A percentile compares a stretch with the other conserved stretches of the same genome.
These are phyloP conservation scores for Tardiomyces digboiensis DNA, from an alignment of 1,139 yeast genomes.

Conservation along the genomic window DNA sequence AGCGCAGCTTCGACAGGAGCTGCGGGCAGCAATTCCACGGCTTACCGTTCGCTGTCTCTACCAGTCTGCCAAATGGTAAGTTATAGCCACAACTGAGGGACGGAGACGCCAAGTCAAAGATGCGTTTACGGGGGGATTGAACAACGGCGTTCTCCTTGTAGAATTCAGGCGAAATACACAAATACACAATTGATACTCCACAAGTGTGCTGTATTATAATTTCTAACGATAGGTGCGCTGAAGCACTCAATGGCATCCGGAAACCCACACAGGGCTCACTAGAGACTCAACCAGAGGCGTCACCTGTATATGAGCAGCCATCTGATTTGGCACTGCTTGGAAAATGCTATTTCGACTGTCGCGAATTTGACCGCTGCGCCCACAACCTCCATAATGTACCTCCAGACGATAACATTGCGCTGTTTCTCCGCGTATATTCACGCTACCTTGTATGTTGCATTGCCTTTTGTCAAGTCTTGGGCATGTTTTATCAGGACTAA, in stretches of 20 bases:
- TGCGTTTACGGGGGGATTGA: no score
- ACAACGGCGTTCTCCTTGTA: no score
- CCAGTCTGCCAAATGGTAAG: conserved; percentile 70
- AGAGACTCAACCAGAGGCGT: conserved; percentile 6
- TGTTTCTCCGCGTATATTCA: conserved; percentile 62
- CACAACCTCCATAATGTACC: conserved; percentile 41
- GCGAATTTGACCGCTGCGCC: conserved; percentile 80
- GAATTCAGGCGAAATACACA: no score
- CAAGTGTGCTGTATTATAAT: conserved; percentile 70
- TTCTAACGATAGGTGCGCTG: conserved; percentile 38
- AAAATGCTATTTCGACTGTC: conserved; percentile 65
- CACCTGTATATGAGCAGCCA: conserved; percentile 4
- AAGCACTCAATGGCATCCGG: conserved; percentile 52
- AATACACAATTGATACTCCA: no score
- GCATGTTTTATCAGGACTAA: no score
- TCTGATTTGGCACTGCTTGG: conserved; percentile 40
- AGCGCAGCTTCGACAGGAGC: background rate
- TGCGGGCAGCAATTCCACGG: conserved; percentile 26
- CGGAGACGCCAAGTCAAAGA: conserved; percentile 7
- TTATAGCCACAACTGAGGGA: conserved; percentile 3
- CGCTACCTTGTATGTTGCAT: no score
- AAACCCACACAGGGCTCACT: conserved; percentile 2
- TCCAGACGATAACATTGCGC: conserved; percentile 35
- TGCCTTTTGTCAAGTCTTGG: no score
- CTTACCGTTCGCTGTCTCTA: conserved; percentile 43